Percentiles rank a stretch among this genome's conserved stretches.
Evolutionary conservation across 257 asterid genomes (phyloP).

Genomic region (Euphrasia confusa): DNA sequence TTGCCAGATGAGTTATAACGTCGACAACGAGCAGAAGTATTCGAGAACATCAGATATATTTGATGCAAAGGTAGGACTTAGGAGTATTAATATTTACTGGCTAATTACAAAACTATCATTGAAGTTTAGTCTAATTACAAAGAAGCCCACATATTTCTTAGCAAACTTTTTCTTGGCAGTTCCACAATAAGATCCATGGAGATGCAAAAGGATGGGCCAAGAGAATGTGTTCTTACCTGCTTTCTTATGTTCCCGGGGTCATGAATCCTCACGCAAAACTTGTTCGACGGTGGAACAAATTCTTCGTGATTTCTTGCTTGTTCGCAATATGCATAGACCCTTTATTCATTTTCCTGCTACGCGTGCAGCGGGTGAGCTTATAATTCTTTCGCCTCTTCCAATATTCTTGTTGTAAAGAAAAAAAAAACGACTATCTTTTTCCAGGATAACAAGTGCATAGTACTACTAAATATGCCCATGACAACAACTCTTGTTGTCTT

Average conservation of each 20-base stretch:
- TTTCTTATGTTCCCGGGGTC: conserved; percentile 53
- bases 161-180: conserved; percentile 32
- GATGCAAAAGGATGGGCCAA: conserved; percentile 82
- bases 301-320: conserved; percentile 69
- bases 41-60: conserved; percentile 44
- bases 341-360: conserved; percentile 62
- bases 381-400: neutral
- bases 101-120: too few species aligned
- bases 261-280: conserved; percentile 66
- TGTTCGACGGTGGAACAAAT: conserved; percentile 76
- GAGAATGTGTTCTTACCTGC: conserved; percentile 39
- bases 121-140: too few species aligned
- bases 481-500: conserved; percentile 49
- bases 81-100: too few species aligned
- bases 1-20: conserved; percentile 63
- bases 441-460: conserved; percentile 68
- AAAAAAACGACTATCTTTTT: neutral
- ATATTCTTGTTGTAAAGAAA: too few species aligned
- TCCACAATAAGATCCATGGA: conserved; percentile 59
- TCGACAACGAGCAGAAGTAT: conserved; percentile 43
- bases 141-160: too few species aligned
- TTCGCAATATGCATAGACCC: conserved; percentile 77
- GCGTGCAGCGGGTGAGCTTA: conserved; percentile 48
- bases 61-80: conserved; percentile 58
- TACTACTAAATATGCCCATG: conserved; percentile 48